phyloP scores from a whole-genome alignment of 345 rosid genomes.

The Moringa oleifera region DNA sequence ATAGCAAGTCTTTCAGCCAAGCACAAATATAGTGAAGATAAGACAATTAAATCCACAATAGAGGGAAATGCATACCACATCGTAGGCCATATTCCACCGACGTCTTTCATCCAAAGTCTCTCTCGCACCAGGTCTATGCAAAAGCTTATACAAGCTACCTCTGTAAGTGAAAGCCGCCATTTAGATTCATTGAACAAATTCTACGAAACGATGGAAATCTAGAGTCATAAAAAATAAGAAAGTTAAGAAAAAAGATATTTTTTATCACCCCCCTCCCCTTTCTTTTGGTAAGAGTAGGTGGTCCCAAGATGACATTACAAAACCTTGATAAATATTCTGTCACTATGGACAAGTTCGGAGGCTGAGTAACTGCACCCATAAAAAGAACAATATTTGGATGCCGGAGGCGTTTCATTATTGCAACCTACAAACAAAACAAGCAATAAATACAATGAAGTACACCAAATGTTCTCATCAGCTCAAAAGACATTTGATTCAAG shows the following conservation, averaged over 20 bases:
- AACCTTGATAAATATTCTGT: conserved; percentile 98
- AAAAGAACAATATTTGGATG: conserved; percentile 99
- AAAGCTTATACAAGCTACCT: conserved; percentile 92
- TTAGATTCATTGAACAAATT: conserved; percentile 17
- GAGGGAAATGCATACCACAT: conserved; percentile 82
- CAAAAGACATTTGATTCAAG: not conserved
- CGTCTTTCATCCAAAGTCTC: conserved; percentile 92
- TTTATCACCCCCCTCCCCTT: no score
- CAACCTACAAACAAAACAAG: conserved; percentile 49
- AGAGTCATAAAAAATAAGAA: not conserved
- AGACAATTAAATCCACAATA: not conserved
- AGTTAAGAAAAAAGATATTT: not conserved
- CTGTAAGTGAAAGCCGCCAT: conserved; percentile 42
- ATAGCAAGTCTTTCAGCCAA: conserved; percentile 13
- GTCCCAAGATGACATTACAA: conserved; percentile 5
- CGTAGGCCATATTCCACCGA: conserved; percentile 90
- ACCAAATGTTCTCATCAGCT: not conserved
- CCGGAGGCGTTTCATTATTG: conserved; percentile 94
- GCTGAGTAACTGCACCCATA: conserved; percentile 98
- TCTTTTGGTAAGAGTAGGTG: not conserved
- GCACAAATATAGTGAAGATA: conserved; percentile 1
- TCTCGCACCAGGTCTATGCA: conserved; percentile 82
- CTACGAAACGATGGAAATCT: not conserved
- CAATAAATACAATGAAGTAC: conserved; percentile 17
- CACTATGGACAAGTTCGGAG: conserved; percentile 95